Evolutionary conservation across 331 rosid species (phyloP), one percentile per base, ranked within the genome.

Genomic region (Erythrophleum ivorense): DNA sequence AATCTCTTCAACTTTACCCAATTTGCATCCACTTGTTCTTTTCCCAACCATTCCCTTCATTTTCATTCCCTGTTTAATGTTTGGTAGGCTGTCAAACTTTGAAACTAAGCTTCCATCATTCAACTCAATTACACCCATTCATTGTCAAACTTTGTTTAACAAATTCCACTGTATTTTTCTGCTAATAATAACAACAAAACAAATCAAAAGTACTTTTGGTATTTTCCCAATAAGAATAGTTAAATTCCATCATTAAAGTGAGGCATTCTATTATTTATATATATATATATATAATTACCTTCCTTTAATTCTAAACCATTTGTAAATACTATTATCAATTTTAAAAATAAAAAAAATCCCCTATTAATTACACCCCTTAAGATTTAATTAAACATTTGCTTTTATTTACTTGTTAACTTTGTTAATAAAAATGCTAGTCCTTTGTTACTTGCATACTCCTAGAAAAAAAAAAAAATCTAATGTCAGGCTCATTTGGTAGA

Each of bases 71-170:
- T 43, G 38, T 40, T 67, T 1, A 40, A 3, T 67, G 31, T 70
- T 70, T 70, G 75, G 75, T 70, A 45, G 21, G 40, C 40, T 46
- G 75, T 70, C 58, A 68, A 43, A 3, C 75, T 19, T 41, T 43
- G 52, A 43, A 46, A 12, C 12, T 2, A 70, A 70, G 40, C 12
- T 45, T 70, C 55, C 75, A 70, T 46, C 46, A 46, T 70, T 70
- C 75, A 70, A 46, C 40, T 46, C 57, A 12, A 24, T 46, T 70
- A 21, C 38, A 46, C 41, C 57, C 74, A 43, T 55, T 69, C 74
- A 5, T 69, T 45, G 6, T 69, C 74, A 10, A 69, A 8, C 13
- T 41, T 1, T 19, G 9, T 45, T 19, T 2, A 69, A 2, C 10
- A 69, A 69, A 69, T 21, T 10, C 55, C 38, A 19, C 55, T 11